Percentiles rank a stretch among this genome's conserved stretches.
Evolutionary conservation across 257 asterid genomes (phyloP).

Genomic region (Galeopsis tetrahit): DNA sequence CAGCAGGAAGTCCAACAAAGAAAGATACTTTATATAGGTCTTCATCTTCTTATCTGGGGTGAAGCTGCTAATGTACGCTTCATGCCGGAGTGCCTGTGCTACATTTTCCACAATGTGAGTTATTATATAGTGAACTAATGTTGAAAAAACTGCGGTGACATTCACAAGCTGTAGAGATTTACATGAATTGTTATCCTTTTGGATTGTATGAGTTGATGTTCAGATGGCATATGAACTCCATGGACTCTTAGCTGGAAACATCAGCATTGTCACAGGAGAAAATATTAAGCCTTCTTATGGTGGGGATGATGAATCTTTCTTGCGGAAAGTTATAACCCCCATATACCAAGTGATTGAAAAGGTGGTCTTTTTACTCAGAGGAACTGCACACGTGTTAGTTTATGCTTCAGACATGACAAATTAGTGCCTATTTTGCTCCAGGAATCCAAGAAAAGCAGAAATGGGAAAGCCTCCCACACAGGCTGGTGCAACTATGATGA

Average conservation of each 20-base stretch:
- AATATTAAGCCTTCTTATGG: conserved; percentile 91
- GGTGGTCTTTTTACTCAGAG: conserved; percentile 44
- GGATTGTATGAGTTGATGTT: conserved; percentile 29
- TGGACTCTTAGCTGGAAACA: conserved; percentile 91
- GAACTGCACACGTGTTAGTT: conserved; percentile 27
- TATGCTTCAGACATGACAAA: conserved; percentile 25
- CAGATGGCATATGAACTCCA: conserved; percentile 93
- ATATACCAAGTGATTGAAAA: conserved; percentile 76
- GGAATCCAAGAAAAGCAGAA: conserved; percentile 70
- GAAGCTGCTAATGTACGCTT: conserved; percentile 86
- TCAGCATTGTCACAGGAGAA: conserved; percentile 91
- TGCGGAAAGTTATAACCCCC: conserved; percentile 76
- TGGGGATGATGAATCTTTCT: conserved; percentile 84
- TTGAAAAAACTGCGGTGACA: conserved; percentile 6
- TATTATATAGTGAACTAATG: conserved; percentile 23
- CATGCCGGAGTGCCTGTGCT: conserved; percentile 92
- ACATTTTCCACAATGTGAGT: conserved; percentile 83
- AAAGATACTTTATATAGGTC: conserved; percentile 83
- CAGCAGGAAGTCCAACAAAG: conserved; percentile 71
- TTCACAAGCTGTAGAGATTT: not conserved
- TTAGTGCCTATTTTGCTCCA: conserved; percentile 35
- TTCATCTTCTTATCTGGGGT: conserved; percentile 89
- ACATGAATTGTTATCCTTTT: not conserved
- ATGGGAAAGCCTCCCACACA: conserved; percentile 76
- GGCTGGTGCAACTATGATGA: conserved; percentile 91